Base-by-base conservation (phyloP, 2,329 filamentous ascomycete species). In the Tolypocladium inflatum region DNA sequence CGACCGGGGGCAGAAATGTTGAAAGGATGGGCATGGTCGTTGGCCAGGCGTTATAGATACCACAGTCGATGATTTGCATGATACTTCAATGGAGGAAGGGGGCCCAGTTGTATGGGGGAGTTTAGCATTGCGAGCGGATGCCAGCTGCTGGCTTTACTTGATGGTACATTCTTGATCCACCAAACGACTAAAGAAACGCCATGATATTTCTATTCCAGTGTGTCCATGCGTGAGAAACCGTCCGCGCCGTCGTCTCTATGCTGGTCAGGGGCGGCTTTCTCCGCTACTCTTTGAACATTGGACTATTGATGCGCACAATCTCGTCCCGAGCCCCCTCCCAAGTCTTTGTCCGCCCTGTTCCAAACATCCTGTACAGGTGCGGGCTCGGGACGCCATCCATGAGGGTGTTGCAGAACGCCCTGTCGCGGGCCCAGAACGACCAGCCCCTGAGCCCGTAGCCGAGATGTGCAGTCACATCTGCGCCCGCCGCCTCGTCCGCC, bases 401-500 rank as follows among this genome's bases (percentile, higher is more conserved):
- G 55, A 75, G 57, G 42, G 76, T 54, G 13, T 64, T 67, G 55
- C 72, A 78, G 42, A 78, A 62, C 23, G 63, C 64, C 10, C 68
- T 65, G 37, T 79, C 72, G 26, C 60, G 60, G 59, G 69, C 68
- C 74, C 76, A 78, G 33, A 78, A 74, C 51, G 57, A 64, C 74
- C 76, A 77, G 0, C 70, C 73, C 41, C 66, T 64, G 64, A 64
- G 65, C 0, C 73, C 73, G 69, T 72, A 78, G 6, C 75, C 74
- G 17, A 79, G 64, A 21, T 73, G 68, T 55, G 75, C 70, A 8
- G 65, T 59, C 48, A 77, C 67, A 1, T 73, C 72, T 0, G 74
- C 73, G 1, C 76, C 76, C 2, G 76, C 76, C 17, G 72, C 68
- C n/a, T 68, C 57, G 60, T 79, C 70, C 42, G 76, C 68, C 66